Evolutionary conservation across 305 asterid genomes (phyloP), one percentile per base, ranked within the genome.

Genomic region (Fraxinus greggii): DNA sequence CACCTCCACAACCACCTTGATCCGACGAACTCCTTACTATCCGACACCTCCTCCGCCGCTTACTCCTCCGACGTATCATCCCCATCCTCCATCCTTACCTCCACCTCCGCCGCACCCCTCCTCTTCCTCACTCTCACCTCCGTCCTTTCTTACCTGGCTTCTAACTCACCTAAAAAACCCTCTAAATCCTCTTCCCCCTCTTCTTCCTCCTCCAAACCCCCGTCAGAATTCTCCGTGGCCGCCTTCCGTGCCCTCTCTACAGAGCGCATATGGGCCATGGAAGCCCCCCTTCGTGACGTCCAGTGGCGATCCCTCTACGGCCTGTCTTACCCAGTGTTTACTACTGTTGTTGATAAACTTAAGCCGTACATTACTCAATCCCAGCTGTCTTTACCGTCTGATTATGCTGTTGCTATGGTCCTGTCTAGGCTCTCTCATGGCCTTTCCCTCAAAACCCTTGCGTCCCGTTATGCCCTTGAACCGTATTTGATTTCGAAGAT

Each of bases 361-460:
- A 96, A 96, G 87, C 99, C 99, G 82, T 96, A 88, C 80, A 94
- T 94, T 4, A 86, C 99, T 42, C 97, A 91, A 61, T 96, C 99
- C 5, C 97, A 96, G 87, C 95, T 96, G 80, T 94, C 98, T 24
- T 89, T 96, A 4, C 99, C 99, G 1, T 94, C 99, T 5, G 99
- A 96, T 82, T 96, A 96, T 86, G 98, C 99, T 77, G 99, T 96
- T 2, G 98, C 99, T 3, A 96, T 96, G 99, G 99, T 96, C 2
- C 94, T 96, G 72, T 93, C 98, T 38, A 90, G 98, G 63, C 92
- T 96, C 56, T 83, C 92, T 73, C 98, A 94, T 78, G 98, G 98
- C 63, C 87, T 90, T 17, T 84, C 92, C 19, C 94, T 97, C 80
- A 90, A 91, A 90, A 90, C 97, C 77, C 87, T 96, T 42, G 98